phyloP scores from a whole-genome alignment of 2,329 filamentous ascomycete genomes.

The Fusarium nurragi region DNA sequence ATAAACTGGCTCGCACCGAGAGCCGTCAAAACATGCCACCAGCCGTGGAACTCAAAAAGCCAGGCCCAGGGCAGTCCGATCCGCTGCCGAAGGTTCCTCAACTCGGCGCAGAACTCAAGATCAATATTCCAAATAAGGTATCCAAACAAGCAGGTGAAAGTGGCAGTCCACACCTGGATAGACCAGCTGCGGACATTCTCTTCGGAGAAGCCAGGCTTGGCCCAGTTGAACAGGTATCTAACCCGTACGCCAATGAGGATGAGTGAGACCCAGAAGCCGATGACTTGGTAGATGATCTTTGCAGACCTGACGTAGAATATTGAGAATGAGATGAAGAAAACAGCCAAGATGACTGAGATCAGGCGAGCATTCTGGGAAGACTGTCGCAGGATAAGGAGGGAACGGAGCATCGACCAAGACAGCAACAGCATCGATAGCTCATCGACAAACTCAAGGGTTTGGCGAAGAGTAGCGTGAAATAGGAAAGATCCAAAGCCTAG shows the following conservation, averaged over 20 bases:
- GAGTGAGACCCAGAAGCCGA: slow-evolving; percentile 50
- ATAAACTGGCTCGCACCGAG: slow-evolving; percentile 59
- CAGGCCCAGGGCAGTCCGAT: slow-evolving; percentile 66
- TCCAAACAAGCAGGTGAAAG: slow-evolving; percentile 52
- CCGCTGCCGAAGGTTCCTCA: slow-evolving; percentile 55
- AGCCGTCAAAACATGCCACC: slow-evolving; percentile 71
- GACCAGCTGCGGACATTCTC: slow-evolving; percentile 42
- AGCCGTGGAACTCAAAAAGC: slow-evolving; percentile 67
- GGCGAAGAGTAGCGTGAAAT: slow-evolving; percentile 58
- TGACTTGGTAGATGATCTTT: slow-evolving; percentile 56
- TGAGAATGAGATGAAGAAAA: slow-evolving; percentile 54
- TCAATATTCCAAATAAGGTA: slow-evolving; percentile 68
- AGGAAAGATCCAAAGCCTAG: slow-evolving; percentile 55
- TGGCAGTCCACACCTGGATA: slow-evolving; percentile 43
- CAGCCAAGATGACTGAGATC: slow-evolving; percentile 52
- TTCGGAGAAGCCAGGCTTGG: slow-evolving; percentile 43
- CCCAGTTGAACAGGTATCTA: slow-evolving; percentile 49
- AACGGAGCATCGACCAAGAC: slow-evolving; percentile 61
- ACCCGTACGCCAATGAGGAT: slow-evolving; percentile 47
- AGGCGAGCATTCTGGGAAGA: slow-evolving; percentile 46
- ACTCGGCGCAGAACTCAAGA: slow-evolving; percentile 59
- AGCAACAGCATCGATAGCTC: slow-evolving; percentile 69
- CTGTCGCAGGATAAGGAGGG: slow-evolving; percentile 57
- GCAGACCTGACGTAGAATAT: slow-evolving; percentile 55
- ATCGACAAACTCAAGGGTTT: slow-evolving; percentile 58